Evolutionary conservation across 1,284 basidiomycete species (phyloP).

Genomic region (Cerioporus squamosus): DNA sequence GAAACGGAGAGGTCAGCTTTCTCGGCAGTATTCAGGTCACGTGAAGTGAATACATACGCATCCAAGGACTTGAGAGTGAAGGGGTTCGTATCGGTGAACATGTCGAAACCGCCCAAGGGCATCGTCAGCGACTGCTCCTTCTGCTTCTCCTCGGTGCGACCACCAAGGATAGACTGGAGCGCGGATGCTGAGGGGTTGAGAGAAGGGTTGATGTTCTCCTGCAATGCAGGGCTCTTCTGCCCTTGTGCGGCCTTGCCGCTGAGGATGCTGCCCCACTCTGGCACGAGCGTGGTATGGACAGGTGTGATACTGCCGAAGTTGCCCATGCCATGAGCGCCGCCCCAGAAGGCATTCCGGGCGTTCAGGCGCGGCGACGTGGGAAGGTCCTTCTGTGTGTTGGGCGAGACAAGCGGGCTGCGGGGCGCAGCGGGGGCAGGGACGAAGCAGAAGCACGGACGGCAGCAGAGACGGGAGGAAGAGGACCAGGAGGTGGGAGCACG

Average conservation of each 20-base stretch:
- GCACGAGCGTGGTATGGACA: constrained; percentile 85
- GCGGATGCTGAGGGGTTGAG: constrained; percentile 49
- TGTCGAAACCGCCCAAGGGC: constrained; percentile 50
- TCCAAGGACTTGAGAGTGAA: constrained; percentile 86
- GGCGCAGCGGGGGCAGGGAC: constrained; percentile 33
- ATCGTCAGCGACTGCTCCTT: constrained; percentile 29
- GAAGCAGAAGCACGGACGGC: constrained; percentile 27
- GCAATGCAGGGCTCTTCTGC: constrained; percentile 40
- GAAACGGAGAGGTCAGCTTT: constrained; percentile 3
- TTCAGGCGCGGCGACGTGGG: constrained; percentile 62
- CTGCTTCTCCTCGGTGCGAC: constrained; percentile 25
- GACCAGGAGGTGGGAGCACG: constrained; percentile 51
- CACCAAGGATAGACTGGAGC: constrained; percentile 13
- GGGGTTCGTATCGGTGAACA: constrained; percentile 76
- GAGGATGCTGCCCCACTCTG: constrained; percentile 47
- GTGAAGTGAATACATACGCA: constrained; percentile 53
- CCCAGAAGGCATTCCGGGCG: constrained; percentile 68
- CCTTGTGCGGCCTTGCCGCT: constrained; percentile 38
- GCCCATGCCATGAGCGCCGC: constrained; percentile 51
- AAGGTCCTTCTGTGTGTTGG: constrained; percentile 87
- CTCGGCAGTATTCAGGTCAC: not conserved
- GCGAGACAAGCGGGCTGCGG: constrained; percentile 52
- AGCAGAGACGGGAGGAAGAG: constrained; percentile 40
- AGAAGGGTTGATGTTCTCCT: constrained; percentile 85
- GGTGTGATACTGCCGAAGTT: constrained; percentile 75